A percentile compares a stretch with the other conserved stretches of the same genome.
Conservation (phyloP, 2,329 filamentous ascomycete species). For the Hypocreales sp. region DNA sequence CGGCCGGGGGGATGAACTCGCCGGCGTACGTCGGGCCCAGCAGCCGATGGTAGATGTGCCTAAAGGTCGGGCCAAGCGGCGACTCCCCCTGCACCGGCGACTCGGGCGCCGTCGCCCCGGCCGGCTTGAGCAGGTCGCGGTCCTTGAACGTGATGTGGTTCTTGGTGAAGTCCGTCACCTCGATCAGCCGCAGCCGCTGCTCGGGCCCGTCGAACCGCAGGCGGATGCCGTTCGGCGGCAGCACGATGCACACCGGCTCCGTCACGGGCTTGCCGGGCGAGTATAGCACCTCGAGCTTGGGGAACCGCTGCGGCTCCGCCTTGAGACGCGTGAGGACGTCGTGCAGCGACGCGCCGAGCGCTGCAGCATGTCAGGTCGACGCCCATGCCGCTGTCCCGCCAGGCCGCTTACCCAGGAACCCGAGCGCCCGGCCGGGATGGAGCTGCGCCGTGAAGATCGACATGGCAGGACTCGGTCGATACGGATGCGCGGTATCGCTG, state of each 20-base stretch:
- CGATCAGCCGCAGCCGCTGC: conserved; percentile 79
- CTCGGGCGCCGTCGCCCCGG: conserved; percentile 18
- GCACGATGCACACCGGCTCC: conserved; percentile 57
- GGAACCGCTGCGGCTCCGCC: conserved; percentile 68
- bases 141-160: conserved; percentile 68
- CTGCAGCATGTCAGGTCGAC: conserved; percentile 53
- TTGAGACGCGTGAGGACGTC: conserved; percentile 80
- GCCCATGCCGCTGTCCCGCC: too few species aligned
- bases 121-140: conserved; percentile 59
- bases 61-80: conserved; percentile 54
- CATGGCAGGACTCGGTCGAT: too few species aligned
- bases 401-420: conserved; percentile 36
- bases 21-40: conserved; percentile 88
- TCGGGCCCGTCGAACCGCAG: conserved; percentile 89
- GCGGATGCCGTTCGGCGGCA: conserved; percentile 77
- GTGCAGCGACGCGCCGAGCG: conserved; percentile 80
- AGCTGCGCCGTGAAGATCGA: conserved; percentile 45
- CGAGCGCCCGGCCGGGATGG: conserved; percentile 48
- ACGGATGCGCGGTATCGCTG: too few species aligned
- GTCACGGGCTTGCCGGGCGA: conserved; percentile 59
- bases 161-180: conserved; percentile 80
- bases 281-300: conserved; percentile 69
- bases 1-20: conserved; percentile 63
- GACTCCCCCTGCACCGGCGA: conserved; percentile 18
- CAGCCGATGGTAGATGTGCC: conserved; percentile 83